phyloP scores from a whole-genome alignment of 23 red algal genomes.

The Gracilaria gracilis region DNA sequence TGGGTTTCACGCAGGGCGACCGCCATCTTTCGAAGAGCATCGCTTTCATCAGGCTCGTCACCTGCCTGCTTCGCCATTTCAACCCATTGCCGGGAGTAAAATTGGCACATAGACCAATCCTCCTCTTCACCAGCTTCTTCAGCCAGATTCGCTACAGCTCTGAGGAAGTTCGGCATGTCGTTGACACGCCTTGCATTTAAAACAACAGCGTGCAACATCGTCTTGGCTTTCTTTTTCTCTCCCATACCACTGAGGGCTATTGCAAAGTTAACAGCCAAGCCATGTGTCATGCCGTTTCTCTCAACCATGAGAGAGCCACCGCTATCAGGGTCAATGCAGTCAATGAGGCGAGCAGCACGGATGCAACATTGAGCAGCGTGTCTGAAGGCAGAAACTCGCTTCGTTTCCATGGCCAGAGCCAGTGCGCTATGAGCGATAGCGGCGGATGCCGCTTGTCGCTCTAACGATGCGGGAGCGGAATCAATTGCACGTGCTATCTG shows the following conservation, averaged over 20 bases:
- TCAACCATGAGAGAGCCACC: background rate
- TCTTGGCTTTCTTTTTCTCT: slow-evolving; percentile 35
- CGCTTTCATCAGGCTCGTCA: slow-evolving; percentile 53
- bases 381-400: slow-evolving; percentile 10
- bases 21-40: slow-evolving; percentile 51
- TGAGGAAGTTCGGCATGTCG: slow-evolving; percentile 43
- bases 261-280: slow-evolving; percentile 47
- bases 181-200: slow-evolving; percentile 33
- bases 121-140: slow-evolving; percentile 69
- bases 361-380: slow-evolving; percentile 30
- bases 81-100: slow-evolving; percentile 59
- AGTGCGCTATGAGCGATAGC: slow-evolving; percentile 50
- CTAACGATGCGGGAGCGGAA: background rate
- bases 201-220: slow-evolving; percentile 39
- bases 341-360: slow-evolving; percentile 31
- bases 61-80: slow-evolving; percentile 25
- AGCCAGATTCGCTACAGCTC: slow-evolving; percentile 56
- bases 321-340: slow-evolving; percentile 5
- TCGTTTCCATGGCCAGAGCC: slow-evolving; percentile 39
- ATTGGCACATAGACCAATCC: slow-evolving; percentile 42
- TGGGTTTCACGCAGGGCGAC: slow-evolving; percentile 29
- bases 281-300: slow-evolving; percentile 32
- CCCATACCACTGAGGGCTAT: slow-evolving; percentile 60
- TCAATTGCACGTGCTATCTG: slow-evolving; percentile 27
- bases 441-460: slow-evolving; percentile 44